phyloP scores from a whole-genome alignment of 1,284 basidiomycete genomes.

The Sanguinoderma infundibulare region DNA sequence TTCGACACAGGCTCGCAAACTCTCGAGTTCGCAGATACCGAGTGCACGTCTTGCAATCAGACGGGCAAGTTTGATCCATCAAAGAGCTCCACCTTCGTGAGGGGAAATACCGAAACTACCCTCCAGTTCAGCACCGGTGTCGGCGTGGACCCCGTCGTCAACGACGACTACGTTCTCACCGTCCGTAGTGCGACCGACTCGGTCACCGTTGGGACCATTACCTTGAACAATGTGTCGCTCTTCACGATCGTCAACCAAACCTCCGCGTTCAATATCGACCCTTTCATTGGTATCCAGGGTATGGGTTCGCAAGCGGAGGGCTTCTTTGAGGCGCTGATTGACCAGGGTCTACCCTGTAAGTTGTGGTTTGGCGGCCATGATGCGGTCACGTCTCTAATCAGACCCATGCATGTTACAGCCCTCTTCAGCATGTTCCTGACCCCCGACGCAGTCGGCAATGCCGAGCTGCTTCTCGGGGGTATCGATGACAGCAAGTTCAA shows the following conservation, averaged over 20 bases:
- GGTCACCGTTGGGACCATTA: slow-evolving; percentile 50
- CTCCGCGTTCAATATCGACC: slow-evolving; percentile 51
- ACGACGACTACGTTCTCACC: slow-evolving; percentile 47
- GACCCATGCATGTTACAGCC: slow-evolving; percentile 34
- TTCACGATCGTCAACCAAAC: slow-evolving; percentile 58
- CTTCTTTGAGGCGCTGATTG: slow-evolving; percentile 51
- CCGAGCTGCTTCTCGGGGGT: slow-evolving; percentile 58
- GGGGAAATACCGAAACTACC: slow-evolving; percentile 41
- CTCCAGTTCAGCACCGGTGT: slow-evolving; percentile 59
- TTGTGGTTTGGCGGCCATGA: not conserved
- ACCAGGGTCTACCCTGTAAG: slow-evolving; percentile 53
- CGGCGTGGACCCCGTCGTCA: slow-evolving; percentile 58
- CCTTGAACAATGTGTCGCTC: slow-evolving; percentile 41
- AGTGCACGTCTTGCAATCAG: slow-evolving; percentile 48
- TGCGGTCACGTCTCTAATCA: not conserved
- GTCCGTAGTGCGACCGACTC: slow-evolving; percentile 49
- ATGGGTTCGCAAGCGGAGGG: slow-evolving; percentile 51
- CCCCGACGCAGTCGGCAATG: slow-evolving; percentile 50
- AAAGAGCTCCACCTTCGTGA: slow-evolving; percentile 54
- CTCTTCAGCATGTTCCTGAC: slow-evolving; percentile 59
- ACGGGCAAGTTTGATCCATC: slow-evolving; percentile 52
- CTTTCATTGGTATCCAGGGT: slow-evolving; percentile 60
- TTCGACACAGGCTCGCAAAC: slow-evolving; percentile 58
- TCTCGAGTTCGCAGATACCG: slow-evolving; percentile 55
- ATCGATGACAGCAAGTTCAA: slow-evolving; percentile 55